Evolutionary conservation across 2,329 filamentous ascomycete species (phyloP), one percentile per base, ranked within the genome.

Genomic region (Trichoderma sp.): DNA sequence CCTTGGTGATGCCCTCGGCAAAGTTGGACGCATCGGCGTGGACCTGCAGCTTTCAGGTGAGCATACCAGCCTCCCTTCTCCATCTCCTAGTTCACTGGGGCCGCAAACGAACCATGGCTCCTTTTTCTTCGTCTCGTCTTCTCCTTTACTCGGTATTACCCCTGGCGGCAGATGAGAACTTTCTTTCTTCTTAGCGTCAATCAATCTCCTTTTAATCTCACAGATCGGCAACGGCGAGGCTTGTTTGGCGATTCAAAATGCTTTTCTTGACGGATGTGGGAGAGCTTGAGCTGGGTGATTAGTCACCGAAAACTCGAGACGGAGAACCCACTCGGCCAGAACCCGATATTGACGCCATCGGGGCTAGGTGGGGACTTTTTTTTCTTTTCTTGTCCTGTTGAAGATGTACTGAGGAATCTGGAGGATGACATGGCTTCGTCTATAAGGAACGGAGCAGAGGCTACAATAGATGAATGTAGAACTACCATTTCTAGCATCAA

Each of bases 11-110:
- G 71, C 87, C 88, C 15, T 84, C 75, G 58, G 82, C 84, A 78
- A 94, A 94, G 73, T 87, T 92, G 63, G 91, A 92, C 3, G 91
- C 87, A 76, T 94, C 91, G 61, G 92, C 92, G 80, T 94, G 92
- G 68, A 92, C 90, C 90, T 89, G 67, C 64, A 42, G 61, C 63
- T 27, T 56, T 60, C 48, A 54, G 54, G 56, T 69, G 63, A 69
- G 67, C 61, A 64, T 22, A 45, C 50, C 50, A 32, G 42, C 58
- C 66, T 48, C 37, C 37, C 15, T 37, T 57, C 58, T 29, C 53
- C 32, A 58, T 37, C 37, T 50, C 17, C 37, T 34, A 48, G 25
- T 50, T 59, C 39, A 25, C 17, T 19, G 61, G 35, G 59, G n/a
- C 58, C 52, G 19, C 53, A 32, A 42, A 67, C 67, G 29, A 63